Evolutionary conservation across 176 grass and related monocot species (phyloP).

Genomic region (Alloteropsis semialata): DNA sequence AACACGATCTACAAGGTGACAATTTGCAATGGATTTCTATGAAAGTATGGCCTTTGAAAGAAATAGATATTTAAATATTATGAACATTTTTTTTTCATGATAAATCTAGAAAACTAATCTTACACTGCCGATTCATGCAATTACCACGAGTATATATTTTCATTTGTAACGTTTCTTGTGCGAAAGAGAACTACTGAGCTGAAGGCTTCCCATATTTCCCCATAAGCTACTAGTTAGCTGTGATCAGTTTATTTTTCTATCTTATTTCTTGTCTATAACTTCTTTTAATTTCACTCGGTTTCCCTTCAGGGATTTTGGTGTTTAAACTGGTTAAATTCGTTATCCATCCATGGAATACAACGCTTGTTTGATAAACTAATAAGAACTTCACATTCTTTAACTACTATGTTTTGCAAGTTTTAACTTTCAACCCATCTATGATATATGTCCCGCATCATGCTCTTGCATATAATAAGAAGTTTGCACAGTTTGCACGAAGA

Average conservation of each 20-base stretch:
- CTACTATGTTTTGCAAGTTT: not conserved
- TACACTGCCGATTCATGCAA: not conserved
- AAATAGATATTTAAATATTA: not conserved
- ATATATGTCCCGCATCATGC: not conserved
- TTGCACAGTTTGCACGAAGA: too few relatives aligned
- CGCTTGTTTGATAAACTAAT: not conserved
- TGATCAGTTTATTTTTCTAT: not conserved
- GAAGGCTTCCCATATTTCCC: not conserved
- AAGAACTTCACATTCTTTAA: not conserved
- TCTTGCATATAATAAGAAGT: too few relatives aligned
- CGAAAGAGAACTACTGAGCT: not conserved
- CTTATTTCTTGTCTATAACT: not conserved
- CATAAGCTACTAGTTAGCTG: not conserved
- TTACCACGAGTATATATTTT: not conserved
- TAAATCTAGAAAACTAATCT: not conserved
- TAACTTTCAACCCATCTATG: not conserved
- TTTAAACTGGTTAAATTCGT: not conserved
- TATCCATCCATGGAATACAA: not conserved
- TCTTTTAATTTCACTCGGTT: slow-evolving; percentile 9
- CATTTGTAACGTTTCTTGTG: not conserved
- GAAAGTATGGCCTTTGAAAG: not conserved
- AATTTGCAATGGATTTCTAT: not conserved
- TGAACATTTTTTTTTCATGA: not conserved
- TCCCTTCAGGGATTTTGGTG: slow-evolving; percentile 17
- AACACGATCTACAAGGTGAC: not conserved